Percentiles rank a stretch among this genome's conserved stretches.
Conservation (phyloP, 345 rosid species). For the Punica granatum region DNA sequence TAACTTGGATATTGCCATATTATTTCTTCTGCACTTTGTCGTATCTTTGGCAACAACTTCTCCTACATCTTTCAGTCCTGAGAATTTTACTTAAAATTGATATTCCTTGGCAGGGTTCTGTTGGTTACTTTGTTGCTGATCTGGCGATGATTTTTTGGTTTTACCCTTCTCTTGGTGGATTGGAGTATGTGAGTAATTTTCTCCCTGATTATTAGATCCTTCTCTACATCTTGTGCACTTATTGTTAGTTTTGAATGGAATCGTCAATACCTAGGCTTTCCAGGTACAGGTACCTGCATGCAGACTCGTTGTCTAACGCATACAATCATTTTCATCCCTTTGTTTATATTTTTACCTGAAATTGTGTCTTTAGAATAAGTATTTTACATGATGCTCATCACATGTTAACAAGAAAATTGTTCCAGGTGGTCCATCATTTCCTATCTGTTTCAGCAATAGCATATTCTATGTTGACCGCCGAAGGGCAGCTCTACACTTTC, state of each 20-base stretch:
- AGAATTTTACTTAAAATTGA: background rate
- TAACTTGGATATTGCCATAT: background rate
- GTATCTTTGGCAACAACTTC: no score
- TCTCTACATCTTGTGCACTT: background rate
- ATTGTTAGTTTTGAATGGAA: background rate
- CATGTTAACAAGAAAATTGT: conserved; percentile 2
- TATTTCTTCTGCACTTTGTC: no score
- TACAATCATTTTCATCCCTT: background rate
- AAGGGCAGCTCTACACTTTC: conserved; percentile 47
- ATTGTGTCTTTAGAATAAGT: background rate
- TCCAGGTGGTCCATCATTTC: conserved; percentile 48
- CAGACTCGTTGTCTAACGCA: background rate
- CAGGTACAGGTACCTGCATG: background rate
- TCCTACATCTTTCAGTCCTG: no score
- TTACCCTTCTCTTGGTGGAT: conserved; percentile 53
- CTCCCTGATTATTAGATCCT: background rate
- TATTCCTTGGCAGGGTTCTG: conserved; percentile 33
- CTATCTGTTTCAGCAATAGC: conserved; percentile 35
- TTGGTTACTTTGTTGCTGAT: conserved; percentile 52
- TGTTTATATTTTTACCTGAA: background rate
- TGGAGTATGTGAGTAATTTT: conserved; percentile 45
- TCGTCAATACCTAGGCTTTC: background rate
- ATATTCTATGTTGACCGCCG: conserved; percentile 46
- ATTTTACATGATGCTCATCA: background rate
- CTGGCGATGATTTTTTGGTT: conserved; percentile 54